Percentiles rank a stretch among this genome's conserved stretches.
Conservation (phyloP, 345 rosid species). For the Euphorbia peplus region DNA sequence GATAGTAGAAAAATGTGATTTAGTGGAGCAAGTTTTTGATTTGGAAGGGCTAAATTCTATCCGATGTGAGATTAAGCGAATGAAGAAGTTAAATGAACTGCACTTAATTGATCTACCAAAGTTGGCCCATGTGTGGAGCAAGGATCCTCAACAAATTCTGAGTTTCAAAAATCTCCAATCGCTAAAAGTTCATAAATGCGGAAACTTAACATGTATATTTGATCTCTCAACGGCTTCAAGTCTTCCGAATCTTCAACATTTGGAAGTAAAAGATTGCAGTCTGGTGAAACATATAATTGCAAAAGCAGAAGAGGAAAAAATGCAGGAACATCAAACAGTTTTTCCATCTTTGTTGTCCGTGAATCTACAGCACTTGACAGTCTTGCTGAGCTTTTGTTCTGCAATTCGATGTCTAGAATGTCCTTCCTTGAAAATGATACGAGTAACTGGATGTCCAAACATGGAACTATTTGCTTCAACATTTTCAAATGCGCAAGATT, state of each 20-base stretch:
- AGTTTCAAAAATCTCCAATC: not conserved
- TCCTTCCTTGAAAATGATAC: constrained; percentile 1
- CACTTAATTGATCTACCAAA: not conserved
- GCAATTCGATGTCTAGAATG: not conserved
- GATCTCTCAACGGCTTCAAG: not conserved
- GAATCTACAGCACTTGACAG: not conserved
- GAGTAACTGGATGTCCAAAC: not conserved
- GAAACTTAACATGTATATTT: not conserved
- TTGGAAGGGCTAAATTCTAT: not conserved
- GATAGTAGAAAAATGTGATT: constrained; percentile 1
- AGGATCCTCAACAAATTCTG: not conserved
- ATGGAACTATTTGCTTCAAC: not conserved
- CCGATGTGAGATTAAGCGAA: not conserved
- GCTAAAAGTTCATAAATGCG: not conserved
- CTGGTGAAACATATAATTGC: not conserved
- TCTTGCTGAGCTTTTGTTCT: not conserved
- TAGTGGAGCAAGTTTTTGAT: not conserved
- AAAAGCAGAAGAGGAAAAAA: not conserved
- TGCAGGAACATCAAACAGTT: not conserved
- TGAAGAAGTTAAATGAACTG: not conserved
- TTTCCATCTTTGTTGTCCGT: constrained; percentile 1
- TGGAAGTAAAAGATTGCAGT: not conserved
- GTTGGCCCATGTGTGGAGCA: not conserved
- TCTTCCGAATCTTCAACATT: not conserved
- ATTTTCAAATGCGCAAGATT: too few species aligned